Base-by-base conservation (phyloP, 2,329 filamentous ascomycete genomes). In the Penicillium sp. region DNA sequence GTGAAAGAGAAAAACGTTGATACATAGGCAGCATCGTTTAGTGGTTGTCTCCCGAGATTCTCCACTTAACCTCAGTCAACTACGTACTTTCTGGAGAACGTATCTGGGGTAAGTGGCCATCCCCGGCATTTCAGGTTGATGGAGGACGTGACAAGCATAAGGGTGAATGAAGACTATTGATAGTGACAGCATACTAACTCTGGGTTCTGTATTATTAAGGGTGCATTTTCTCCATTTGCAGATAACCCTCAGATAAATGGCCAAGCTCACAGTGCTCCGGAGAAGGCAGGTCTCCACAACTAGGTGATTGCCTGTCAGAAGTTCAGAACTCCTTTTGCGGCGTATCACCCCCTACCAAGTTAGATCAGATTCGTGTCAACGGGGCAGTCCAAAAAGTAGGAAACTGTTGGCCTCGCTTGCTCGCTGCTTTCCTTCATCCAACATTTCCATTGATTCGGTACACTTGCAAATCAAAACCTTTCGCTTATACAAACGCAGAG, bases 201-300 rank as follows among this genome's bases (percentile, higher is more conserved):
- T 41, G 35, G 35, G 11, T 41, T 13, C 35, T 15, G 35, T 41
- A 13, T 41, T 15, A 15, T 41, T 15, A 15, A 41, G 13, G 26
- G 35, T 15, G 35, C 35, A 41, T 41, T 41, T 41, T 15, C 13
- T 41, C 26, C 26, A 26, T 26, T 26, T 26, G 26, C 26, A 41
- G 35, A 38, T 15, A 41, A 41, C 35, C 11, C 8, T 41, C 11
- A 41, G 35, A 41, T 41, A 2, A n/a, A 46, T 26, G 7, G 8
- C 23, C 45, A 41, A 47, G 30, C 53, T n/a, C 35, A 35, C 47
- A 29, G 45, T 56, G 48, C 54, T 56, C 44, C 44, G 41, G 38
- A 9, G 19, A 46, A 15, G 17, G 45, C 17, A 7, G n/a, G 54
- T 56, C 47, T 44, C 54, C 54, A 49, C 54, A 56, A 26, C 53